Base-by-base conservation (phyloP, 768 basidiomycete genomes). In the Rhizopogon salebrosus region DNA sequence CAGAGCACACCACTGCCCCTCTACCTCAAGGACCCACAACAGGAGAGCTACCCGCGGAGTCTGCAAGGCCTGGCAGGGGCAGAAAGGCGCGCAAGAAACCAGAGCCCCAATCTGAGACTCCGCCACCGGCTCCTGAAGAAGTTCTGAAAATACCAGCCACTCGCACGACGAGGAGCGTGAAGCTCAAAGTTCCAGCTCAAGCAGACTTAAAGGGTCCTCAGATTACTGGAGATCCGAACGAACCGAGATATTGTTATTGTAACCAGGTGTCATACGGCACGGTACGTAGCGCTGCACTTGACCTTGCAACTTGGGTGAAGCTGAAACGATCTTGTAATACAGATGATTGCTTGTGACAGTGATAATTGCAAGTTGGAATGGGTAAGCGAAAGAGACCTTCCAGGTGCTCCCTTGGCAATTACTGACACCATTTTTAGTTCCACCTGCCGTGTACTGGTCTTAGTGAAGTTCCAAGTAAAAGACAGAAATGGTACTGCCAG, bases 301-400 rank as follows among this genome's bases (percentile, higher is more conserved):
- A 46, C 26, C 34, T 45, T 41, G 9, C n/a, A n/a, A n/a, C 45
- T 42, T 43, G 50, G 26, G 45, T 57, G 58, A 39, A 57, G 56
- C 46, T 56, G 43, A 41, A 20, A 23, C 20, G 4, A 8, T 41
- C 39, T 7, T 34, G 29, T 61, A 52, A 23, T 45, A 23, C 54
- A 89, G 87, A 93, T 95, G 92, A 85, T 95, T 56, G 92, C 75
- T 14, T 95, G 92, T 62, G 92, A 95, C 63, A 79, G 80, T 57
- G 70, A 74, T 39, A 71, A 75, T 14, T 95, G 92, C 65, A 72
- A 78, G 57, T 72, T 75, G 36, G 89, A 93, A 84, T 95, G 92
- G 92, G 92, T 88, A 61, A 65, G 88, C 75, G 39, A 10, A 41
- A 34, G 10, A 13, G 13, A 5, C 5, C 1, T 27, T 27, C 13